Evolutionary conservation across 441 rosid genomes (phyloP).

Genomic region (Capsella rubella): DNA sequence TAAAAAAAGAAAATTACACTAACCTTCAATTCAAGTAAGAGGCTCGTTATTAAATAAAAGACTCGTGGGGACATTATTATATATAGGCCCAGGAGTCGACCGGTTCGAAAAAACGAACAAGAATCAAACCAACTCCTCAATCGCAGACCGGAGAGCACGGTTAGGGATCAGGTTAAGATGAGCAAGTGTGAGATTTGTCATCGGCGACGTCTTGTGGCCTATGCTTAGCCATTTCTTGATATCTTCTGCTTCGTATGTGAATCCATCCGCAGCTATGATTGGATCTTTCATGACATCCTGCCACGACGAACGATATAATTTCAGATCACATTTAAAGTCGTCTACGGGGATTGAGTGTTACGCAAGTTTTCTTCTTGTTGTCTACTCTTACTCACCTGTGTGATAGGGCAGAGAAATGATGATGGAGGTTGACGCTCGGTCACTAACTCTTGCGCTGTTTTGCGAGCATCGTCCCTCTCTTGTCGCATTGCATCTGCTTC

Average conservation of each 20-base stretch:
- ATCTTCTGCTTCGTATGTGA: slow-evolving; percentile 31
- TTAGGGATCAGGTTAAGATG: slow-evolving; percentile 25
- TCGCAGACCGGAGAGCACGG: slow-evolving; percentile 43
- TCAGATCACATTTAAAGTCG: not conserved
- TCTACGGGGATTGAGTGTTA: slow-evolving; percentile 19
- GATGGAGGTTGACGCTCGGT: slow-evolving; percentile 66
- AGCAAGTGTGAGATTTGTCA: slow-evolving; percentile 38
- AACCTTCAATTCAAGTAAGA: no score
- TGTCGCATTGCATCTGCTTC: slow-evolving; percentile 46
- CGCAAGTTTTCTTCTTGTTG: slow-evolving; percentile 12
- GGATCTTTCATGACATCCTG: slow-evolving; percentile 38
- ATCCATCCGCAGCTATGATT: slow-evolving; percentile 31
- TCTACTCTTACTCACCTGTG: slow-evolving; percentile 54
- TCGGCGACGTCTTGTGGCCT: slow-evolving; percentile 33
- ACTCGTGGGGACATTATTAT: no score
- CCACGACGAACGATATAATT: not conserved
- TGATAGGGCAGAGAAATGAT: slow-evolving; percentile 79
- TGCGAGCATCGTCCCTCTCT: slow-evolving; percentile 76
- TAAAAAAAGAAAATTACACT: no score
- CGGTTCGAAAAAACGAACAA: not conserved
- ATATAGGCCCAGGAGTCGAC: not conserved
- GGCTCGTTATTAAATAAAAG: no score
- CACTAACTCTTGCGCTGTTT: slow-evolving; percentile 71
- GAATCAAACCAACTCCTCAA: slow-evolving; percentile 22
- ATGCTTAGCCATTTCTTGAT: slow-evolving; percentile 34